Conservation (phyloP, 1,139 yeast species). For the Diutina pseudorugosa region DNA sequence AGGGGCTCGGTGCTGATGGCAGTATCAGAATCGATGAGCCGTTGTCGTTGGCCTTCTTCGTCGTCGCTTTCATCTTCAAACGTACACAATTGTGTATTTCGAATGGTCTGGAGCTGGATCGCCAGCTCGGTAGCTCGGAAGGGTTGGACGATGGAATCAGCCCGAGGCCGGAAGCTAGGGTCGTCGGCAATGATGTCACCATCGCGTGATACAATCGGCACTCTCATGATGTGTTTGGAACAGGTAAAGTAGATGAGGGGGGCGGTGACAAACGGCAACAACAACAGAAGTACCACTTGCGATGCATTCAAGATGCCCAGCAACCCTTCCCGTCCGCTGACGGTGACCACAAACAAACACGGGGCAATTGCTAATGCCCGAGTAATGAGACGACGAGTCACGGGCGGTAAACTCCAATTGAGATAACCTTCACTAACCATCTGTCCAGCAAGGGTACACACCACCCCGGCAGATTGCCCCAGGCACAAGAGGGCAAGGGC, state of each 20-base stretch:
- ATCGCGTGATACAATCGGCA: background rate
- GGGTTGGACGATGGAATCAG: conserved; percentile 8
- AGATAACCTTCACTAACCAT: conserved; percentile 77
- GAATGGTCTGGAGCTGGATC: conserved; percentile 27
- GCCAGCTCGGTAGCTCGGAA: conserved; percentile 29
- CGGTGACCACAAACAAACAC: conserved; percentile 47
- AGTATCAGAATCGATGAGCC: background rate
- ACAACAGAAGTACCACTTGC: conserved; percentile 62
- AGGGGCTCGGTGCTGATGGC: conserved; percentile 2
- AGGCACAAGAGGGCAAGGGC: conserved; percentile 64
- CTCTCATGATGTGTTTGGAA: conserved; percentile 45
- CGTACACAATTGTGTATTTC: conserved; percentile 29
- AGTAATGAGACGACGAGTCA: conserved; percentile 64
- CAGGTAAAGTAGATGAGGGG: conserved; percentile 71
- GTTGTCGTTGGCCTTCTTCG: background rate
- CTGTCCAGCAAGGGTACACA: conserved; percentile 82
- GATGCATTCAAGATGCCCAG: conserved; percentile 57
- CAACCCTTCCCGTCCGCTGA: conserved; percentile 56
- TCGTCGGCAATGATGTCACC: background rate
- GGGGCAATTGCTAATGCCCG: conserved; percentile 65
- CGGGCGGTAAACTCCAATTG: conserved; percentile 63
- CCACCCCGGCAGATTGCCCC: conserved; percentile 79
- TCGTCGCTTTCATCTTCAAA: background rate
- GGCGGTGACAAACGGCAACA: conserved; percentile 64
- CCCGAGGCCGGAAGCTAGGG: background rate